These are phyloP conservation scores for Citrus unshiu DNA, from an alignment of 345 rosid genomes.

Conservation along the genomic window DNA sequence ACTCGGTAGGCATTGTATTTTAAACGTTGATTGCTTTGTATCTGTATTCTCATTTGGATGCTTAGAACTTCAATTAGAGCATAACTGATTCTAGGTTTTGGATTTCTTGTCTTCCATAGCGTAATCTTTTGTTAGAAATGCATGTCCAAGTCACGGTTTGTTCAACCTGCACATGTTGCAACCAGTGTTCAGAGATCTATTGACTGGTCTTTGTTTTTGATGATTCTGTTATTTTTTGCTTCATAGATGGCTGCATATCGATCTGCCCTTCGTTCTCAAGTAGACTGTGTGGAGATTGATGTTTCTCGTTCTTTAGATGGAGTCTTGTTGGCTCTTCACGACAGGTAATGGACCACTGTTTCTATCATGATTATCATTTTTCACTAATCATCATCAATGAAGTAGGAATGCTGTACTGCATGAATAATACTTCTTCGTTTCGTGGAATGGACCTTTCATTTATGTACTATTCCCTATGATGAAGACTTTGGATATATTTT, in stretches of 20 bases:
- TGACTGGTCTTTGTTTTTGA: neutral
- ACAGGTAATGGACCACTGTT: constrained; percentile 45
- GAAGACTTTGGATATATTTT: too few species aligned
- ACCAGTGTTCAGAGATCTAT: too few species aligned
- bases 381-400: neutral
- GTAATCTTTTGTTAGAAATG: neutral
- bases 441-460: neutral
- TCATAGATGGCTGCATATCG: constrained; percentile 75
- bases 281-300: constrained; percentile 93
- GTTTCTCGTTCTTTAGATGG: constrained; percentile 94
- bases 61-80: neutral
- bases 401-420: neutral
- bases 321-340: constrained; percentile 81
- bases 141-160: neutral
- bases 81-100: neutral
- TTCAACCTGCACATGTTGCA: constrained; percentile 2
- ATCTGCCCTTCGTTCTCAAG: constrained; percentile 64
- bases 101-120: neutral
- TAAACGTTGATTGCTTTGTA: neutral
- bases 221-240: constrained; percentile 10
- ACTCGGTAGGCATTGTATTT: constrained; percentile 49
- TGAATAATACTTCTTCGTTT: neutral
- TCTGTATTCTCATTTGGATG: neutral
- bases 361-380: neutral
- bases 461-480: neutral